Evolutionary conservation across 2,329 filamentous ascomycete species (phyloP).

Genomic region (Ceratocystis cubensis): DNA sequence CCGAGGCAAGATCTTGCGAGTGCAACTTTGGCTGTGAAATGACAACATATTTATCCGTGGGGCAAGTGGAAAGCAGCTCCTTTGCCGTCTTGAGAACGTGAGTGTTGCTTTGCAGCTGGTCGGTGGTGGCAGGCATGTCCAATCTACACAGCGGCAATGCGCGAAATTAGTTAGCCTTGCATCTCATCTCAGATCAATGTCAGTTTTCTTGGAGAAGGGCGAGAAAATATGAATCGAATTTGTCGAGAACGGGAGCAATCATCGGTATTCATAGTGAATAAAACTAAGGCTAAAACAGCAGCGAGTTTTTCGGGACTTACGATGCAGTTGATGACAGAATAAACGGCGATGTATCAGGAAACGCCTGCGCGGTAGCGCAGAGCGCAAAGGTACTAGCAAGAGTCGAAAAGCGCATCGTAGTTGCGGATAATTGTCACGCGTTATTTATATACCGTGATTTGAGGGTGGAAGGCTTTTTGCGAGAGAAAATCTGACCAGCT

Average conservation of each 20-base stretch:
- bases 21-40: slow-evolving; percentile 65
- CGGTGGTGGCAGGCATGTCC: slow-evolving; percentile 27
- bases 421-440: not conserved
- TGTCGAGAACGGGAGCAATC: not conserved
- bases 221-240: not conserved
- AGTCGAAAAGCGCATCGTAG: slow-evolving; percentile 44
- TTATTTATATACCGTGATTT: not conserved
- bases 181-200: not conserved
- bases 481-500: not conserved
- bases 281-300: not conserved
- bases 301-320: slow-evolving; percentile 40
- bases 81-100: slow-evolving; percentile 35
- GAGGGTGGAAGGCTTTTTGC: not conserved
- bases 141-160: slow-evolving; percentile 26
- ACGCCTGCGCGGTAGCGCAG: slow-evolving; percentile 52
- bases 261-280: not conserved
- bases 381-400: slow-evolving; percentile 41
- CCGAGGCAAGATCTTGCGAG: slow-evolving; percentile 47
- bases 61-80: slow-evolving; percentile 51
- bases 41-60: slow-evolving; percentile 63
- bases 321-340: slow-evolving; percentile 72
- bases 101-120: slow-evolving; percentile 36
- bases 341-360: slow-evolving; percentile 80
- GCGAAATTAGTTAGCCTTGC: slow-evolving; percentile 22
- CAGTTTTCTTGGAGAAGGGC: not conserved